A percentile compares a stretch with the other conserved stretches of the same genome.
Evolutionary conservation across 768 basidiomycete genomes (phyloP).

Genomic region (Candolleomyces aberdarensis): DNA sequence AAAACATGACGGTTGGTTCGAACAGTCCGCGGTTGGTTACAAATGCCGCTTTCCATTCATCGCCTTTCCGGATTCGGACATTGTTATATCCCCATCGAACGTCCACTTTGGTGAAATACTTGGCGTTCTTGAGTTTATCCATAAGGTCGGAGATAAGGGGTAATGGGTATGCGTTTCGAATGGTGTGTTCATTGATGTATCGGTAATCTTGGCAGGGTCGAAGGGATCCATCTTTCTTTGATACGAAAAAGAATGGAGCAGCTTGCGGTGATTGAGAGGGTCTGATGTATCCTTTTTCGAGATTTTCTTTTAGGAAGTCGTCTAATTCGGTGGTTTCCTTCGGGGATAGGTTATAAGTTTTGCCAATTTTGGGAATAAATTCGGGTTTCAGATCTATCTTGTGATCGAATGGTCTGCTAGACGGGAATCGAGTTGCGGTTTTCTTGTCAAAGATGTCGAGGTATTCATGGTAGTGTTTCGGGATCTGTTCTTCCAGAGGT

Average conservation of each 20-base stretch:
- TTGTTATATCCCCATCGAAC: background rate
- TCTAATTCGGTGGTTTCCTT: background rate
- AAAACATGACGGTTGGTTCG: background rate
- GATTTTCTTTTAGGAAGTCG: background rate
- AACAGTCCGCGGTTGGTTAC: background rate
- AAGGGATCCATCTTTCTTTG: background rate
- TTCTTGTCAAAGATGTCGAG: background rate
- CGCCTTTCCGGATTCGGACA: background rate
- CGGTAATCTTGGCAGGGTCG: background rate
- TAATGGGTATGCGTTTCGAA: background rate
- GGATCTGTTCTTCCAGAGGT: background rate
- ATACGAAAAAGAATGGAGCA: background rate
- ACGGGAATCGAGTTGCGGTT: background rate
- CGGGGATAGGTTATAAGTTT: background rate
- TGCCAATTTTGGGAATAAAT: background rate
- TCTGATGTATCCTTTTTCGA: background rate
- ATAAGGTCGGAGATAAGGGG: background rate
- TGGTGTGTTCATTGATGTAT: background rate
- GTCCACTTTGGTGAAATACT: background rate
- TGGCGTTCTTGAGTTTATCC: background rate
- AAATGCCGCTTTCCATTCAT: conserved; percentile 2
- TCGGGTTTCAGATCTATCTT: background rate
- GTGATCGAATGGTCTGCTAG: background rate
- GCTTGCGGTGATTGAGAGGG: background rate
- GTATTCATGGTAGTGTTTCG: background rate